These are phyloP conservation scores for Rhizophlyctis rosea DNA, from an alignment of 192 early-diverging fungal species.

Conservation along the genomic window DNA sequence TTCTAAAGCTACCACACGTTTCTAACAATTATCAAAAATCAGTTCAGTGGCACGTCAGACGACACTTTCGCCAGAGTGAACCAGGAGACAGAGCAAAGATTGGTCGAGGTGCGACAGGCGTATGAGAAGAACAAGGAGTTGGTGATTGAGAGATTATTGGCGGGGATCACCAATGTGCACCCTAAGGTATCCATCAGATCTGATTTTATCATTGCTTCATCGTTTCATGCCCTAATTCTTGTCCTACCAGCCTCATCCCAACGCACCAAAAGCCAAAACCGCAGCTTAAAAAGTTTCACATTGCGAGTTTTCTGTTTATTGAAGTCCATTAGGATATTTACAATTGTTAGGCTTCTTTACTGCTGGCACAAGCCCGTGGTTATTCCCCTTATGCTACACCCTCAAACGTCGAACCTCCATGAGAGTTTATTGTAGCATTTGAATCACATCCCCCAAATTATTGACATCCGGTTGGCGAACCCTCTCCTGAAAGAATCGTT, in stretches of 20 bases:
- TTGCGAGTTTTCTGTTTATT: too few relatives aligned
- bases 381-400: too few relatives aligned
- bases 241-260: slow-evolving; percentile 9
- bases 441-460: too few relatives aligned
- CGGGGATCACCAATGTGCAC: slow-evolving; percentile 60
- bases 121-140: slow-evolving; percentile 61
- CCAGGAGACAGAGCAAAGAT: slow-evolving; percentile 66
- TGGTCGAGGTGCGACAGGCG: slow-evolving; percentile 57
- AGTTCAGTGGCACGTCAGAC: slow-evolving; percentile 72
- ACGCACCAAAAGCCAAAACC: slow-evolving; percentile 9
- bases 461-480: too few relatives aligned
- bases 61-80: slow-evolving; percentile 59
- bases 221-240: neutral
- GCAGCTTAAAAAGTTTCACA: slow-evolving; percentile 19
- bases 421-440: too few relatives aligned
- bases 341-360: too few relatives aligned
- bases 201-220: neutral
- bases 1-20: neutral
- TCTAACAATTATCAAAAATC: slow-evolving; percentile 10
- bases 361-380: too few relatives aligned
- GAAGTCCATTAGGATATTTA: too few relatives aligned
- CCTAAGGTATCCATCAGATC: slow-evolving; percentile 44
- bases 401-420: too few relatives aligned
- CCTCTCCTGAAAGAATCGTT: too few relatives aligned
- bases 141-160: slow-evolving; percentile 68